Base-by-base conservation (phyloP, 176 grass and related monocot genomes). In the Phyllostachys edulis region DNA sequence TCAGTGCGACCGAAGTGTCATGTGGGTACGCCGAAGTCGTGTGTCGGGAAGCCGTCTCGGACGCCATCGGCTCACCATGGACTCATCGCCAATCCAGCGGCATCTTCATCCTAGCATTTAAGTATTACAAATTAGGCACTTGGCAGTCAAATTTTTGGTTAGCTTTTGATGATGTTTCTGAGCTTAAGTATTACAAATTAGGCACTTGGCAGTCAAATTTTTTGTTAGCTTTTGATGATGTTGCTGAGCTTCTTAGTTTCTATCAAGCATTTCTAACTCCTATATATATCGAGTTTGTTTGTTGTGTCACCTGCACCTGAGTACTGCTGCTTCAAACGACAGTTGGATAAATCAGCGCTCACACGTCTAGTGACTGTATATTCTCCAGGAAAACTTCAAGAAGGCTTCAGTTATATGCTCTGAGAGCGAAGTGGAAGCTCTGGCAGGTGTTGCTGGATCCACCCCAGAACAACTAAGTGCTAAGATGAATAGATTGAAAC, bases 361-460 rank as follows among this genome's bases (percentile, higher is more conserved):
- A 77, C 14, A n/a, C 39, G 11, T 75, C 57, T 1, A 75, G 9
- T 63, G 16, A 76, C 21, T 52, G 13, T 80, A 57, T 40, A 42
- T 85, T 41, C 54, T 75, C 41, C 63, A 98, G 96, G 93, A 89
- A 14, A 75, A 84, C 73, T 92, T 87, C 75, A 90, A 47, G 75
- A 98, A 98, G 85, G 96, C 96, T 76, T 98, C 96, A 55, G 88
- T 83, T 62, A 95, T 95, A 82, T 98, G 96, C 73, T 70, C 68
- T 12, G 89, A 98, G 73, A 80, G 56, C 85, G 93, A 98, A 67
- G 68, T 89, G 46, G 82, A 95, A 93, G 76, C 91, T 78, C 85
- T 93, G 55, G 93, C 83, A 16, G 89, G 74, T 80, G 85, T 90
- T 82, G 80, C 39, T 77, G 87, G 76, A 77, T 86, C 79, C 85